These are phyloP conservation scores for Bipolaris cookei DNA, from an alignment of 2,329 filamentous ascomycete genomes.

Conservation along the genomic window DNA sequence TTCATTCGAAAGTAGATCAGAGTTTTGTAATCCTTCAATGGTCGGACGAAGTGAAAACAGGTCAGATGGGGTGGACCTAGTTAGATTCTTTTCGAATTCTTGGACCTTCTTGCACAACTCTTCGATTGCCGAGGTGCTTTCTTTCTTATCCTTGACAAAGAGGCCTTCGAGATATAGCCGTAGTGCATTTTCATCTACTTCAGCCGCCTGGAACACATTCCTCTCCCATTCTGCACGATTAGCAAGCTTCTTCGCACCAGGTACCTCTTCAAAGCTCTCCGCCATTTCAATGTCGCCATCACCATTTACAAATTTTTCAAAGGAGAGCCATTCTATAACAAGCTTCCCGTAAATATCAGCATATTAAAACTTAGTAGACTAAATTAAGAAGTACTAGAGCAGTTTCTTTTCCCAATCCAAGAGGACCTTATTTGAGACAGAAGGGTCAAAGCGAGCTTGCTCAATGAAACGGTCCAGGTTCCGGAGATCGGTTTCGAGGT, in stretches of 20 bases:
- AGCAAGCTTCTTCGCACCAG: constrained; percentile 39
- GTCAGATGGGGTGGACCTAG: constrained; percentile 41
- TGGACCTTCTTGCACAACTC: constrained; percentile 27
- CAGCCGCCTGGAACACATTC: constrained; percentile 38
- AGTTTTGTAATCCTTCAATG: constrained; percentile 53
- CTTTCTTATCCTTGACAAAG: constrained; percentile 31
- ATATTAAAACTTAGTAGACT: constrained; percentile 47
- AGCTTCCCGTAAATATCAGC: constrained; percentile 46
- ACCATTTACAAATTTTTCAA: constrained; percentile 25
- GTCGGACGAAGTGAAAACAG: constrained; percentile 47
- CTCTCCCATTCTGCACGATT: constrained; percentile 42
- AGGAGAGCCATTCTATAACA: constrained; percentile 46
- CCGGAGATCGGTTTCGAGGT: constrained; percentile 37
- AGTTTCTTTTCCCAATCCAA: constrained; percentile 42
- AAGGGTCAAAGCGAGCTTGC: constrained; percentile 47
- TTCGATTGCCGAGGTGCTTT: constrained; percentile 21
- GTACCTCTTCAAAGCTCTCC: constrained; percentile 43
- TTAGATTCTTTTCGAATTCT: constrained; percentile 31
- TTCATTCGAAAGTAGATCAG: constrained; percentile 54
- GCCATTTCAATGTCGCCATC: constrained; percentile 35
- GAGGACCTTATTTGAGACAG: constrained; percentile 43
- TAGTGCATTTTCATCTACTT: constrained; percentile 30
- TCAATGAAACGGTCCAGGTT: constrained; percentile 47
- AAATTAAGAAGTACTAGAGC: constrained; percentile 39
- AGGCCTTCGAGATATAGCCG: constrained; percentile 32